These are phyloP conservation scores for Eucalyptus fibrosa DNA, from an alignment of 345 rosid species.

Conservation along the genomic window DNA sequence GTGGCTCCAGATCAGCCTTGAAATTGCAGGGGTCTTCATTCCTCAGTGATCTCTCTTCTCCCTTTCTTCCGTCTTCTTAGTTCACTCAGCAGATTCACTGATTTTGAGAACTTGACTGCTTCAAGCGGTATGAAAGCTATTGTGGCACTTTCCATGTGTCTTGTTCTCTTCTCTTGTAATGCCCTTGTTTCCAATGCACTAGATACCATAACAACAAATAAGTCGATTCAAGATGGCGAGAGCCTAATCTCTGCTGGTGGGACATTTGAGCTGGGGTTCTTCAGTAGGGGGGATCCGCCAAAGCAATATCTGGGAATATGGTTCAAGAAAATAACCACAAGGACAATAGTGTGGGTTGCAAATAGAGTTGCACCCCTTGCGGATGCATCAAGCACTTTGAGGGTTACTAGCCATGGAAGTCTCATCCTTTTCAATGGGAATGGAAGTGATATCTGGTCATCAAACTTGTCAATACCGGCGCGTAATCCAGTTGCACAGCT, in stretches of 20 bases:
- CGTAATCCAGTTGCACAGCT: slow-evolving; percentile 13
- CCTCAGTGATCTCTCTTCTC: no score
- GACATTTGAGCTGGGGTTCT: slow-evolving; percentile 17
- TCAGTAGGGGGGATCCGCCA: background rate
- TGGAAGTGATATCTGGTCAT: background rate
- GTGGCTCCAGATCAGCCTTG: no score
- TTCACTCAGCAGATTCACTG: no score
- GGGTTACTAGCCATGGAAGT: background rate
- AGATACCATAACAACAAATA: background rate
- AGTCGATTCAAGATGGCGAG: slow-evolving; percentile 4
- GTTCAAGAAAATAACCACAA: slow-evolving; percentile 2
- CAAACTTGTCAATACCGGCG: background rate
- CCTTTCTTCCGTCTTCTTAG: no score
- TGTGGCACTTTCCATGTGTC: background rate
- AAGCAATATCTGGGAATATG: slow-evolving; percentile 16
- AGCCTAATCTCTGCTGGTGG: slow-evolving; percentile 1
- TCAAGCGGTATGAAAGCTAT: background rate
- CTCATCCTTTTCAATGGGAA: background rate
- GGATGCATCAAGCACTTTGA: background rate
- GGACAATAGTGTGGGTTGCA: slow-evolving; percentile 7
- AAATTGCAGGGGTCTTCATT: no score
- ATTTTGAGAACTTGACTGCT: background rate
- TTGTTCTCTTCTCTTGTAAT: no score
- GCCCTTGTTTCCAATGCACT: background rate
- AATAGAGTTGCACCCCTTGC: background rate